These are phyloP conservation scores for Lathyrus oleraceus DNA, from an alignment of 306 rosid genomes.

Conservation along the genomic window DNA sequence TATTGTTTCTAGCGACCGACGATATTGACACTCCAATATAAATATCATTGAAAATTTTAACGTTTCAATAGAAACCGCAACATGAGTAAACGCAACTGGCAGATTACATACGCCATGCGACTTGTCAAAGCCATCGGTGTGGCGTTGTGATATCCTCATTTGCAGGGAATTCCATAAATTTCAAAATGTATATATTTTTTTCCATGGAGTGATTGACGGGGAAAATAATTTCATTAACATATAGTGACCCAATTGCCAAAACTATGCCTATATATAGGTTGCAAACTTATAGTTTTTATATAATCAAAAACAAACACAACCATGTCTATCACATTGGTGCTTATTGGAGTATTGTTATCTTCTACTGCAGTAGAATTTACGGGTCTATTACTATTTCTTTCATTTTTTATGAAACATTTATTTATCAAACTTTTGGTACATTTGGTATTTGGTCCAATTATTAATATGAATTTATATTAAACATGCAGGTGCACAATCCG, in stretches of 20 bases:
- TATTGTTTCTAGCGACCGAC: too few relatives aligned
- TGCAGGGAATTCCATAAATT: not conserved
- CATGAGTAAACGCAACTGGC: too few relatives aligned
- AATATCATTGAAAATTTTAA: too few relatives aligned
- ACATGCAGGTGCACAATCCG: slow-evolving; percentile 53
- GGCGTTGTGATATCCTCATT: not conserved
- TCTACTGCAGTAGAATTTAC: slow-evolving; percentile 3
- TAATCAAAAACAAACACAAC: not conserved
- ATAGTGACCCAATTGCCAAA: slow-evolving; percentile 7
- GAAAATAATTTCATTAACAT: not conserved
- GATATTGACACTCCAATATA: too few relatives aligned
- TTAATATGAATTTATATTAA: not conserved
- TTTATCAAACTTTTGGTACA: not conserved
- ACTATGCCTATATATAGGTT: too few relatives aligned
- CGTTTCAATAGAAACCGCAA: too few relatives aligned
- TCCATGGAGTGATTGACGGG: slow-evolving; percentile 40
- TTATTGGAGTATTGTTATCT: slow-evolving; percentile 32
- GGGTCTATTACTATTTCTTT: not conserved
- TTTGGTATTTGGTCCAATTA: not conserved
- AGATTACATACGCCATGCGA: too few relatives aligned
- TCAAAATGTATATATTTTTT: not conserved
- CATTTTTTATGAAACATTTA: too few relatives aligned
- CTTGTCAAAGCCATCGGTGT: slow-evolving; percentile 22
- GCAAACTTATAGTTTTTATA: not conserved
- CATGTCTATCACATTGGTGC: slow-evolving; percentile 28